A percentile compares a stretch with the other conserved stretches of the same genome.
Conservation (phyloP, 2,329 filamentous ascomycete species). For the Fusarium udum region DNA sequence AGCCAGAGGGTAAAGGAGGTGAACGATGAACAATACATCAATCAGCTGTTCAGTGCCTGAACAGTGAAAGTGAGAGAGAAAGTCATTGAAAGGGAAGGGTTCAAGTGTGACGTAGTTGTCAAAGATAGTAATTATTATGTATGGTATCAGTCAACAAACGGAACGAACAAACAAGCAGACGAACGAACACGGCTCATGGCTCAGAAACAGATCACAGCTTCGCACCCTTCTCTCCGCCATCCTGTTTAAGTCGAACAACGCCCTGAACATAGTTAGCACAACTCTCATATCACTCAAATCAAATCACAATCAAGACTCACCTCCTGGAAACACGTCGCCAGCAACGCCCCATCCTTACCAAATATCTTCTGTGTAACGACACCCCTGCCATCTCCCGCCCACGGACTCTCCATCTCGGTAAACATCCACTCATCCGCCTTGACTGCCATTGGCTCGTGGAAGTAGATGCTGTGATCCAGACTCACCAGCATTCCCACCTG, state of each 20-base stretch:
- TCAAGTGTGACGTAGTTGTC: background rate
- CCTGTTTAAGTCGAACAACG: slow-evolving; percentile 60
- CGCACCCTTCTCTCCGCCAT: slow-evolving; percentile 46
- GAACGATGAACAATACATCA: background rate
- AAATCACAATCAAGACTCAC: slow-evolving; percentile 53
- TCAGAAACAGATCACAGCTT: slow-evolving; percentile 45
- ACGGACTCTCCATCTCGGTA: slow-evolving; percentile 81
- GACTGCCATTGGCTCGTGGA: slow-evolving; percentile 68
- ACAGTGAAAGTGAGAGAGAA: background rate
- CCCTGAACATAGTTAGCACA: slow-evolving; percentile 52
- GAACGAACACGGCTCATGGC: background rate
- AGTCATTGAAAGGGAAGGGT: background rate
- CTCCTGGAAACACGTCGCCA: slow-evolving; percentile 86
- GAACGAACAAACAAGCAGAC: background rate
- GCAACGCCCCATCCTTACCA: slow-evolving; percentile 72
- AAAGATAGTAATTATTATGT: background rate
- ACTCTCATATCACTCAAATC: background rate
- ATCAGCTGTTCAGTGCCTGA: background rate
- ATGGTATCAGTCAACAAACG: slow-evolving; percentile 13
- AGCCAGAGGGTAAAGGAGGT: background rate
- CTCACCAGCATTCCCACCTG: slow-evolving; percentile 86
- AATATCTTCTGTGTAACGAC: slow-evolving; percentile 81
- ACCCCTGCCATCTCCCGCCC: slow-evolving; percentile 80
- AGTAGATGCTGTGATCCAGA: slow-evolving; percentile 79
- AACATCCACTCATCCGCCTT: slow-evolving; percentile 80